phyloP scores from a whole-genome alignment of 345 rosid genomes.

The Streptanthus diversifolius region DNA sequence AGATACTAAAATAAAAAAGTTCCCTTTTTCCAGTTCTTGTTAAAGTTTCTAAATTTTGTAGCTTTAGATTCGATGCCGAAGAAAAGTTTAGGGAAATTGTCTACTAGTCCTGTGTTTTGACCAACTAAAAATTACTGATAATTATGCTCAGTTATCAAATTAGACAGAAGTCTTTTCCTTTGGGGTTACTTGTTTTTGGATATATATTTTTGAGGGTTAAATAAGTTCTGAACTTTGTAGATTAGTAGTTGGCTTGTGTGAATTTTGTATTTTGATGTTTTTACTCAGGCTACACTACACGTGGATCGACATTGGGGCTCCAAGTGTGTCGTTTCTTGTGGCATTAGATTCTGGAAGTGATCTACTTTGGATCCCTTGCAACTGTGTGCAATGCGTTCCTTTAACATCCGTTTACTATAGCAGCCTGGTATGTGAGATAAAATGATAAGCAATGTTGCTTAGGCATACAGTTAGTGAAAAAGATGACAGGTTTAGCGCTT shows the following conservation, averaged over 20 bases:
- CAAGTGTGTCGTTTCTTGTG: conserved; percentile 72
- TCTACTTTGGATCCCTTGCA: conserved; percentile 86
- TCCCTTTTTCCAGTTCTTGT: neutral
- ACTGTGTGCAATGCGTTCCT: conserved; percentile 78
- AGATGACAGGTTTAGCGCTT: conserved; percentile 73
- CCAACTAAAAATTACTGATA: neutral
- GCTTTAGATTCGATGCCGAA: neutral
- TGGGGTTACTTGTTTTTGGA: neutral
- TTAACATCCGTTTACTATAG: conserved; percentile 56
- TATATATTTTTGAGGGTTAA: neutral
- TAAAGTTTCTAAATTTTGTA: neutral
- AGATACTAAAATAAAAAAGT: neutral
- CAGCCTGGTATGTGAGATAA: conserved; percentile 50
- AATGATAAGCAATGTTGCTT: conserved; percentile 4
- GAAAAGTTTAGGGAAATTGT: neutral
- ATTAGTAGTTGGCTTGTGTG: neutral
- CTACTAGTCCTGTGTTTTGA: neutral
- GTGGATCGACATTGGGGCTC: conserved; percentile 84
- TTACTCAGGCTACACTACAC: conserved; percentile 65
- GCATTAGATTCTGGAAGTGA: conserved; percentile 85
- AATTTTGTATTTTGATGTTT: neutral
- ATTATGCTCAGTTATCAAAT: neutral
- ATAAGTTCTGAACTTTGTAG: neutral
- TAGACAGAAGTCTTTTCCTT: neutral
- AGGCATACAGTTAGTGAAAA: conserved; percentile 1